Percentiles rank a stretch among this genome's conserved stretches.
Conservation (phyloP, 495 filamentous ascomycete genomes). For the Aspergillus baeticus region DNA sequence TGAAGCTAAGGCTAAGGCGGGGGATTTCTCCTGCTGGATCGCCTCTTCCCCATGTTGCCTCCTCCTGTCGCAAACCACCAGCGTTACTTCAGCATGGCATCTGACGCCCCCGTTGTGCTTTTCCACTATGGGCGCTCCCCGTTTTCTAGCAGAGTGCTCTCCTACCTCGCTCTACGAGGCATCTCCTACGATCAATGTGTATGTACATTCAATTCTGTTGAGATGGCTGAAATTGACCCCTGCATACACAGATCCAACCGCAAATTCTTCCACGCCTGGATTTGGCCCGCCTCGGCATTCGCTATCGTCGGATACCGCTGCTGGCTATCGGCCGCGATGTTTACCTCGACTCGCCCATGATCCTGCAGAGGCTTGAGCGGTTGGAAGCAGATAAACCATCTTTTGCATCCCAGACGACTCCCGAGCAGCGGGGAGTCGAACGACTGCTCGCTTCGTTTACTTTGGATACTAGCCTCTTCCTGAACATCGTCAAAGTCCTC, state of each 20-base stretch:
- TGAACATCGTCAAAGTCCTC: constrained; percentile 6
- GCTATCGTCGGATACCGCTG: constrained; percentile 65
- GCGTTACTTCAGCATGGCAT: no score
- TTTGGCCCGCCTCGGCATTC: constrained; percentile 51
- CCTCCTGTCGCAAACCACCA: no score
- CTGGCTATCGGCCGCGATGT: constrained; percentile 55
- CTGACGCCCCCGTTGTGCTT: background rate
- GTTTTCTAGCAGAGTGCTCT: constrained; percentile 5
- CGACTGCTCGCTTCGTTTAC: background rate
- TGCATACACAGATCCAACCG: constrained; percentile 50
- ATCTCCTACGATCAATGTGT: constrained; percentile 12
- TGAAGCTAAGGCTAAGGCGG: no score
- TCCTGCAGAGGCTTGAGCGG: constrained; percentile 55
- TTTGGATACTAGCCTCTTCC: constrained; percentile 2
- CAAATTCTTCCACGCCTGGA: constrained; percentile 58
- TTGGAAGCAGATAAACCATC: constrained; percentile 23
- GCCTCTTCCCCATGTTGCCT: no score
- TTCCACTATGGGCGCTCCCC: constrained; percentile 7
- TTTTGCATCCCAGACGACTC: background rate
- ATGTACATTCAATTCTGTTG: background rate
- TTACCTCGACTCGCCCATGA: constrained; percentile 59
- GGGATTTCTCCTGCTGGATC: no score
- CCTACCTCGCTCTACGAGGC: constrained; percentile 18
- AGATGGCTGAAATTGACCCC: background rate
- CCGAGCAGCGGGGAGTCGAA: constrained; percentile 1